Conservation (phyloP, 352 stramenopile genomes). For the Phytophthora cryptogea region DNA sequence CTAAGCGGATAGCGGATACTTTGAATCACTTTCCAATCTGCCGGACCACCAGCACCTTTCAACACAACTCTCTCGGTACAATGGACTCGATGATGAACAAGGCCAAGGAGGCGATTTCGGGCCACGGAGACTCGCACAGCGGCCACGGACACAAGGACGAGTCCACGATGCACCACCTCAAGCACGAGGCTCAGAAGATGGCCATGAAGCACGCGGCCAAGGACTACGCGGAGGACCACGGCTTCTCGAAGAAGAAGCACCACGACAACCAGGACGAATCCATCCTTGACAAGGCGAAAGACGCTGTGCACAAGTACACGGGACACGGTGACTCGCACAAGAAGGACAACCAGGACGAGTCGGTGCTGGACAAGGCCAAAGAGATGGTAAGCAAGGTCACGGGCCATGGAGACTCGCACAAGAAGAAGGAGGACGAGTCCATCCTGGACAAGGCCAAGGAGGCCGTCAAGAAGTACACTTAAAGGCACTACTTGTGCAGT, state of each 20-base stretch:
- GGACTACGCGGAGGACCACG: slow-evolving; percentile 31
- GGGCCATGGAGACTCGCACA: slow-evolving; percentile 24
- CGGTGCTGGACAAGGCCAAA: slow-evolving; percentile 30
- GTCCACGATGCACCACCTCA: slow-evolving; percentile 25
- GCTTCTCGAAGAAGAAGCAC: slow-evolving; percentile 24
- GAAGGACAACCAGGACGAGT: slow-evolving; percentile 18
- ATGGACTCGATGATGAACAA: slow-evolving; percentile 39
- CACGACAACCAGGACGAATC: slow-evolving; percentile 25
- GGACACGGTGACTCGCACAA: slow-evolving; percentile 7
- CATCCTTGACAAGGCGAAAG: slow-evolving; percentile 25
- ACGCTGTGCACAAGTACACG: slow-evolving; percentile 9
- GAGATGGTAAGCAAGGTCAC: slow-evolving; percentile 26
- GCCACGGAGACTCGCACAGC: slow-evolving; percentile 9
- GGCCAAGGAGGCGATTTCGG: slow-evolving; percentile 21
- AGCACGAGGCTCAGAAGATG: slow-evolving; percentile 22
- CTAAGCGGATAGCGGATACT: neutral
- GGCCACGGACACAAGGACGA: slow-evolving; percentile 11
- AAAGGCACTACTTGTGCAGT: slow-evolving; percentile 10
- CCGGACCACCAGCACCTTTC: slow-evolving; percentile 5
- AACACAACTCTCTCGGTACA: neutral
- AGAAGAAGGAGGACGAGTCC: slow-evolving; percentile 25
- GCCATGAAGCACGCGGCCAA: slow-evolving; percentile 20
- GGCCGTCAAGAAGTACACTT: slow-evolving; percentile 19
- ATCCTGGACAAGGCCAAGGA: slow-evolving; percentile 35
- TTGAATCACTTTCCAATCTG: slow-evolving; percentile 28